Evolutionary conservation across 352 stramenopile genomes (phyloP).

Genomic region (Phytopythium kandeliae): DNA sequence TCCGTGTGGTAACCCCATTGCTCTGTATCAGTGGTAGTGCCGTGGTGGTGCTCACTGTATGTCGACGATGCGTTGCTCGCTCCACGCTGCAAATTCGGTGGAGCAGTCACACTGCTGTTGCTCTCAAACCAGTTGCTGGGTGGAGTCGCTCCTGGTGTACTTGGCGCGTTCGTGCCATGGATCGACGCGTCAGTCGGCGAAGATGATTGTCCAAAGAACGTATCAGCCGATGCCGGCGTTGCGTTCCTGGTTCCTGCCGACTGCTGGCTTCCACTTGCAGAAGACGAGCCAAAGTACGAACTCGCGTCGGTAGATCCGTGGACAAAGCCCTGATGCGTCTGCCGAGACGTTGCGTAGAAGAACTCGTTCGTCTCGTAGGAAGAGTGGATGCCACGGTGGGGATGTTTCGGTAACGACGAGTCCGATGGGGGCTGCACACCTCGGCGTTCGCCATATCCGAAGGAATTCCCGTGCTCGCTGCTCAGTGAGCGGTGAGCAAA

Average conservation of each 20-base stretch:
- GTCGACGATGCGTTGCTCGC: not conserved
- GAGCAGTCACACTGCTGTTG: not conserved
- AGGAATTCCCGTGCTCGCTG: not conserved
- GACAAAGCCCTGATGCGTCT: not conserved
- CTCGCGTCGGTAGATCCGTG: conserved; percentile 1
- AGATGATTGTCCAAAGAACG: conserved; percentile 17
- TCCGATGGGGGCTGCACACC: not conserved
- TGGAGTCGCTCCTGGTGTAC: not conserved
- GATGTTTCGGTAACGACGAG: not conserved
- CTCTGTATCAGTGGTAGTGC: not conserved
- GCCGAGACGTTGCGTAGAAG: conserved; percentile 7
- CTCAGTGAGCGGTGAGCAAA: not conserved
- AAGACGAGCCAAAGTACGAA: conserved; percentile 4
- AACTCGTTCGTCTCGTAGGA: conserved; percentile 6
- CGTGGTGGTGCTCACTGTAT: not conserved
- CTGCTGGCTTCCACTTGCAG: not conserved
- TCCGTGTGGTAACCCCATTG: not conserved
- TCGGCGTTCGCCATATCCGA: not conserved
- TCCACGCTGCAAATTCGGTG: conserved; percentile 1
- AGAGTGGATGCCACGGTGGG: not conserved
- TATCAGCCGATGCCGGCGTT: conserved; percentile 8
- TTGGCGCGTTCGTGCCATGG: not conserved
- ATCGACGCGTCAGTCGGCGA: conserved; percentile 2
- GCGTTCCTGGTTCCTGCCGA: not conserved
- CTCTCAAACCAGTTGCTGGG: conserved; percentile 5